These are phyloP conservation scores for Penicillium janthinellum DNA, from an alignment of 2,329 filamentous ascomycete genomes.

Conservation along the genomic window DNA sequence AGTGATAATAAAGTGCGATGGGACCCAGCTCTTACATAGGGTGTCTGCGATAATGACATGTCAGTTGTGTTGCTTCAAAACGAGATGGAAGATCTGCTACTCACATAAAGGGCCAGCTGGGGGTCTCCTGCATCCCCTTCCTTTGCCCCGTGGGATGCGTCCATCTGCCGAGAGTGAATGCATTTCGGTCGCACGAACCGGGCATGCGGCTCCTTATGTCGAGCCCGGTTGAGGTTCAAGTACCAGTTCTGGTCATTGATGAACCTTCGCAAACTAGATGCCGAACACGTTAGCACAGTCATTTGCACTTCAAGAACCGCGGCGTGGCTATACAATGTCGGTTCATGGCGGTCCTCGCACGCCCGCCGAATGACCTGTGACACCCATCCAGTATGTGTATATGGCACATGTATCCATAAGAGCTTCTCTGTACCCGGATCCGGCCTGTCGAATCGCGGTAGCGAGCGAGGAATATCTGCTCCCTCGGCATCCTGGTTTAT, in stretches of 20 bases:
- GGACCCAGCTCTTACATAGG: constrained; percentile 28
- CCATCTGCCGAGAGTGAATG: constrained; percentile 34
- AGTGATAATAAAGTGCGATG: background rate
- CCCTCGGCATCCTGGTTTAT: constrained; percentile 25
- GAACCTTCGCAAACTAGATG: constrained; percentile 41
- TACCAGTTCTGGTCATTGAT: constrained; percentile 42
- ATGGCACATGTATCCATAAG: constrained; percentile 40
- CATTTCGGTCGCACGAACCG: constrained; percentile 42
- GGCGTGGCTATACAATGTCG: constrained; percentile 19
- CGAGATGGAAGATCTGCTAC: background rate
- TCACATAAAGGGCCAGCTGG: constrained; percentile 36
- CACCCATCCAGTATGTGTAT: constrained; percentile 31
- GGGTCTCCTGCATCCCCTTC: constrained; percentile 20
- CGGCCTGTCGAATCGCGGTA: constrained; percentile 36
- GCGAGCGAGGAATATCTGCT: constrained; percentile 28
- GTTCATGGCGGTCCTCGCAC: constrained; percentile 28
- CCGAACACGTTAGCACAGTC: constrained; percentile 1
- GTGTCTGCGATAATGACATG: constrained; percentile 18
- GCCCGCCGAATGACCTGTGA: constrained; percentile 26
- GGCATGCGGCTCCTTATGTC: constrained; percentile 44
- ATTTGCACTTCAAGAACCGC: background rate
- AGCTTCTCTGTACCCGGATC: constrained; percentile 37
- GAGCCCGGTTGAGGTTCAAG: constrained; percentile 38
- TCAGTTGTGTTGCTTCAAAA: background rate
- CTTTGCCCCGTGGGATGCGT: constrained; percentile 18